phyloP scores from a whole-genome alignment of 1,139 yeast species.

The Blastobotrys malaysiensis region DNA sequence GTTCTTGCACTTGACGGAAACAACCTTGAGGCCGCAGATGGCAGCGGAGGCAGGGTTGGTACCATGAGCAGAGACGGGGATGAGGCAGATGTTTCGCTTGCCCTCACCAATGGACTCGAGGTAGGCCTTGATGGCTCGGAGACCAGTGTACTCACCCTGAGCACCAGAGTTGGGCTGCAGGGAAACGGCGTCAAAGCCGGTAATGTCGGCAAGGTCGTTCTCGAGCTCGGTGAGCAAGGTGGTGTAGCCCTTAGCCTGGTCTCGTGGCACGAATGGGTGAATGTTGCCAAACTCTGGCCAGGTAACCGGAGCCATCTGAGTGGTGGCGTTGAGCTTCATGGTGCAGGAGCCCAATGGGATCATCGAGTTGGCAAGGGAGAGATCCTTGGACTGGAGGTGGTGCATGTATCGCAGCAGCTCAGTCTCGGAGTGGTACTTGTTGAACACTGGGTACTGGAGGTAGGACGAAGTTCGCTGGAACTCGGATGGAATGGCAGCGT shows the following conservation, averaged over 20 bases:
- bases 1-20: constrained; percentile 78
- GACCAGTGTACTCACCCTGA: constrained; percentile 95
- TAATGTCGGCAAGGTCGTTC: constrained; percentile 79
- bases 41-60: constrained; percentile 98
- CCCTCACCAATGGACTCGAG: constrained; percentile 67
- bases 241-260: constrained; percentile 81
- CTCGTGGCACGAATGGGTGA: constrained; percentile 88
- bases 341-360: constrained; percentile 97
- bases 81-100: constrained; percentile 78
- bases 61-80: constrained; percentile 97
- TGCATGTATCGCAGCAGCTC: constrained; percentile 89
- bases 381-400: constrained; percentile 77
- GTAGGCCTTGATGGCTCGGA: constrained; percentile 78
- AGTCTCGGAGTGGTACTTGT: constrained; percentile 87
- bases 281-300: constrained; percentile 87
- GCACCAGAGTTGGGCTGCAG: constrained; percentile 98
- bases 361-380: constrained; percentile 94
- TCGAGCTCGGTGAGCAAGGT: constrained; percentile 73
- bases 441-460: constrained; percentile 73
- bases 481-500: constrained; percentile 43
- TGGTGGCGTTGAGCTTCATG: constrained; percentile 93
- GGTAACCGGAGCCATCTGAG: constrained; percentile 88
- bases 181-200: constrained; percentile 92
- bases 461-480: constrained; percentile 58
- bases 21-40: constrained; percentile 92